phyloP scores from a whole-genome alignment of 1,284 basidiomycete species.

The Cystobasidium sp. region DNA sequence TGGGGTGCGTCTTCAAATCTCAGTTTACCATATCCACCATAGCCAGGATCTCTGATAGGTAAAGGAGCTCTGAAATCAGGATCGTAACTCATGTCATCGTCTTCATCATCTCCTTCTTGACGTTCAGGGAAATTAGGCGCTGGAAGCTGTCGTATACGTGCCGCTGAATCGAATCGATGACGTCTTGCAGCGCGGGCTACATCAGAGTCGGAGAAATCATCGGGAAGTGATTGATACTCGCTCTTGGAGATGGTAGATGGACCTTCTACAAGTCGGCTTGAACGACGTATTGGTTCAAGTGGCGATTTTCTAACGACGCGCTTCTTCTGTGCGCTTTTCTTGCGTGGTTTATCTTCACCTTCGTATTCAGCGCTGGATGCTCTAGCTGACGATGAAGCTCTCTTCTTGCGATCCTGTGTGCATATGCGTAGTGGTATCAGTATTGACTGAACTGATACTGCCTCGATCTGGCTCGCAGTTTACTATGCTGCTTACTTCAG shows the following conservation, averaged over 20 bases:
- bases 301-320: not conserved
- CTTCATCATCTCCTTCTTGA: conserved; percentile 14
- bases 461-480: not conserved
- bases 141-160: conserved; percentile 20
- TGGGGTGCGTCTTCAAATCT: conserved; percentile 38
- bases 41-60: conserved; percentile 19
- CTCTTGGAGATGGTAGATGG: not conserved
- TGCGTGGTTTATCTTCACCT: conserved; percentile 16
- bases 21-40: conserved; percentile 34
- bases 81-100: conserved; percentile 7
- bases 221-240: conserved; percentile 32
- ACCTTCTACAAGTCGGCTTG: conserved; percentile 9
- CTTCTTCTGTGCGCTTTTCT: conserved; percentile 22
- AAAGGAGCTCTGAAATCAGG: conserved; percentile 41
- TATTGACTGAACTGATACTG: too few species aligned
- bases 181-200: not conserved
- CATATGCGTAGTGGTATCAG: not conserved
- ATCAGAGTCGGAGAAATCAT: conserved; percentile 37
- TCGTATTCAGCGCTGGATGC: conserved; percentile 12
- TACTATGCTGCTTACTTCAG: not conserved
- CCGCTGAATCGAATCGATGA: not conserved
- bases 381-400: not conserved
- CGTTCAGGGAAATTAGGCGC: conserved; percentile 24
- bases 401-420: conserved; percentile 12
- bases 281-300: conserved; percentile 12